A percentile compares a stretch with the other conserved stretches of the same genome.
These are phyloP conservation scores for Zygotorulaspora danielsina DNA, from an alignment of 805 yeast species.

Conservation along the genomic window DNA sequence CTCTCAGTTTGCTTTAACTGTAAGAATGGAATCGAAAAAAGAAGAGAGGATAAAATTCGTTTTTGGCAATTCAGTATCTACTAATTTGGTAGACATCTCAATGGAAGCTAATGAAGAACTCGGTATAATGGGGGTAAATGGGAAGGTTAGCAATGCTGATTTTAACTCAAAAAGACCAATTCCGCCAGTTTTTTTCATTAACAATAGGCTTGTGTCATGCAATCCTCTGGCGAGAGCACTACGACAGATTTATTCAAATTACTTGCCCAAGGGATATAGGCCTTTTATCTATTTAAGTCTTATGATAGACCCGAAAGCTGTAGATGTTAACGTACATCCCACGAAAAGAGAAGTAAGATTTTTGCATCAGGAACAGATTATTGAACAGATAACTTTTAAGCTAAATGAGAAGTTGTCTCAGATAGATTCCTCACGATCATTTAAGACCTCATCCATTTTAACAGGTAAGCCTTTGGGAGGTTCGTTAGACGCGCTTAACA, in stretches of 20 bases:
- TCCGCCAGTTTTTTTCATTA: conserved; percentile 77
- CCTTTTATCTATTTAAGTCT: conserved; percentile 76
- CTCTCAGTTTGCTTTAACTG: conserved; percentile 57
- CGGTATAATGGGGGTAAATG: conserved; percentile 54
- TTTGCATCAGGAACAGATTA: conserved; percentile 79
- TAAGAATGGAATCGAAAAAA: conserved; percentile 46
- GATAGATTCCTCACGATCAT: conserved; percentile 65
- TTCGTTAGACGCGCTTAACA: not conserved
- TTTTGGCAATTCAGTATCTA: conserved; percentile 66
- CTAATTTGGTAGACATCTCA: conserved; percentile 52
- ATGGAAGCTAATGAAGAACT: conserved; percentile 34
- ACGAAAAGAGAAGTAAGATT: conserved; percentile 91
- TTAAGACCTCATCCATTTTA: conserved; percentile 57
- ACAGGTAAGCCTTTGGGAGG: conserved; percentile 27
- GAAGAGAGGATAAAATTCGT: conserved; percentile 70
- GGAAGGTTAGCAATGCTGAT: conserved; percentile 67
- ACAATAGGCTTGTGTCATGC: conserved; percentile 74
- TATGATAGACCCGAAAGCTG: conserved; percentile 58
- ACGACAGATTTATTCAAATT: conserved; percentile 53
- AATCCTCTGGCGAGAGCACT: conserved; percentile 75
- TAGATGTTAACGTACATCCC: conserved; percentile 95
- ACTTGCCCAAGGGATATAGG: conserved; percentile 70
- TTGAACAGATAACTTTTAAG: conserved; percentile 49
- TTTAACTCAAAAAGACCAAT: conserved; percentile 59
- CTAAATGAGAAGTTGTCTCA: conserved; percentile 50